Evolutionary conservation across 129 eudicot species (phyloP).

Genomic region (Daucus carota): DH1_v3.0 NC_030385.2:635501-636000

Average conservation of each 20-base stretch:
- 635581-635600: slow-evolving; percentile 46
- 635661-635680: background rate
- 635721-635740: background rate
- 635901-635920: background rate
- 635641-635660: background rate
- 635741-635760: slow-evolving; percentile 12
- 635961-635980: slow-evolving; percentile 38
- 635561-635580: background rate
- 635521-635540: background rate
- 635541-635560: slow-evolving; percentile 17
- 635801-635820: slow-evolving; percentile 30
- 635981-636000: slow-evolving; percentile 22
- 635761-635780: slow-evolving; percentile 36
- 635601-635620: slow-evolving; percentile 32
- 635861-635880: background rate
- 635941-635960: background rate
- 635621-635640: slow-evolving; percentile 44
- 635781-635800: slow-evolving; percentile 30
- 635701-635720: background rate
- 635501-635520: too few species aligned
- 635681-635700: background rate
- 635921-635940: background rate
- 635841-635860: background rate
- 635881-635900: background rate
- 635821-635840: slow-evolving; percentile 34